Evolutionary conservation across 495 filamentous ascomycete genomes (phyloP).

Genomic region (Saxispiralis lemnorum): DNA sequence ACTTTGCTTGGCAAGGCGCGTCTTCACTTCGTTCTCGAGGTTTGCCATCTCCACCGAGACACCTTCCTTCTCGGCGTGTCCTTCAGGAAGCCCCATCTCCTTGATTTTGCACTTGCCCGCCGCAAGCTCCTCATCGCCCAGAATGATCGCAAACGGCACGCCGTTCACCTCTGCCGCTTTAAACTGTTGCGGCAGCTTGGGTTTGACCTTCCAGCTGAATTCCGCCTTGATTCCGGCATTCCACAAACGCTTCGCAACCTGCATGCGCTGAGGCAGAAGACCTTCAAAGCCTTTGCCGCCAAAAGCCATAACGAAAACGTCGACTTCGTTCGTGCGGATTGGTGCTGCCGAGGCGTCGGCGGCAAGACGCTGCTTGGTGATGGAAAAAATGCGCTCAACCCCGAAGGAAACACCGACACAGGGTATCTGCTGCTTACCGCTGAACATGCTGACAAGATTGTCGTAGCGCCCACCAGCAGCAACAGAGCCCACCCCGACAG

Average conservation of each 20-base stretch:
- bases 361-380: slow-evolving; percentile 61
- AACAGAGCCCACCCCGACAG: slow-evolving; percentile 67
- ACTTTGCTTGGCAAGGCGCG: slow-evolving; percentile 20
- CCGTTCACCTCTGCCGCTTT: slow-evolving; percentile 55
- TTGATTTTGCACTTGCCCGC: slow-evolving; percentile 66
- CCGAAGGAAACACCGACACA: slow-evolving; percentile 92
- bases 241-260: slow-evolving; percentile 55
- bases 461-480: slow-evolving; percentile 88
- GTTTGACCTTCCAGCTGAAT: slow-evolving; percentile 63
- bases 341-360: slow-evolving; percentile 30
- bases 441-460: slow-evolving; percentile 85
- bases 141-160: slow-evolving; percentile 56
- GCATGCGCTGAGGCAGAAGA: slow-evolving; percentile 63
- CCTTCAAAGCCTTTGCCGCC: slow-evolving; percentile 76
- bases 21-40: slow-evolving; percentile 43
- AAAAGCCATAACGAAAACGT: slow-evolving; percentile 84
- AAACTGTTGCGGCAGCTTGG: slow-evolving; percentile 61
- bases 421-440: slow-evolving; percentile 63
- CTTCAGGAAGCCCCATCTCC: slow-evolving; percentile 61
- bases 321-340: slow-evolving; percentile 54
- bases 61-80: slow-evolving; percentile 74
- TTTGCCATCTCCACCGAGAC: slow-evolving; percentile 45
- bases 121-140: slow-evolving; percentile 64
- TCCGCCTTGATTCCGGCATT: slow-evolving; percentile 69
- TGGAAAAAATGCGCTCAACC: slow-evolving; percentile 85